Evolutionary conservation across 2,329 filamentous ascomycete species (phyloP).

Genomic region (Apiospora sp.): DNA sequence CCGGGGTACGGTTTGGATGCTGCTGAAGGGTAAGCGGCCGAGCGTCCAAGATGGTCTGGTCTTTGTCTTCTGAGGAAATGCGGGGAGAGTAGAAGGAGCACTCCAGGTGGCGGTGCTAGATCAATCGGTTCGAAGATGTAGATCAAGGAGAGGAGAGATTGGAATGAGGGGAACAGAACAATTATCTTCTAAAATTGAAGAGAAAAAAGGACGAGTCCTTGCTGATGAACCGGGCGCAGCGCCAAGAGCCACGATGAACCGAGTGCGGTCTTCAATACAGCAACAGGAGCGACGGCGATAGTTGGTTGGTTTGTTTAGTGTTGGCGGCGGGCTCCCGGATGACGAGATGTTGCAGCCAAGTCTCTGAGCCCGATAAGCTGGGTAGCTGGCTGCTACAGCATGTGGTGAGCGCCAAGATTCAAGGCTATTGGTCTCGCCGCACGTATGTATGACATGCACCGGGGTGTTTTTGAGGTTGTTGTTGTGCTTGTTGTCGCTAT

Average conservation of each 20-base stretch:
- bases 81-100: conserved; percentile 7
- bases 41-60: conserved; percentile 12
- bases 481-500: neutral
- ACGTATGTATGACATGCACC: conserved; percentile 20
- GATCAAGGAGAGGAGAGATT: neutral
- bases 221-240: conserved; percentile 8
- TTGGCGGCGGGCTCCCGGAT: conserved; percentile 14
- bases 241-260: conserved; percentile 17
- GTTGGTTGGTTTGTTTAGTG: conserved; percentile 16
- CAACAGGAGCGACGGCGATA: neutral
- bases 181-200: neutral
- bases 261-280: conserved; percentile 1
- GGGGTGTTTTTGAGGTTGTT: neutral
- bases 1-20: neutral
- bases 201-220: neutral
- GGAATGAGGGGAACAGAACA: neutral
- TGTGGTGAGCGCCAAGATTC: conserved; percentile 15
- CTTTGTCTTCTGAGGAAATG: neutral
- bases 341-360: conserved; percentile 19
- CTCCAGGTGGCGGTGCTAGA: neutral
- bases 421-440: conserved; percentile 17
- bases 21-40: conserved; percentile 2
- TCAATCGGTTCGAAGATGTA: neutral
- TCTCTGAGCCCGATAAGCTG: conserved; percentile 20
- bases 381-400: neutral